A percentile compares a stretch with the other conserved stretches of the same genome.
Conservation (phyloP, 495 filamentous ascomycete genomes). For the Penicillium angulare region DNA sequence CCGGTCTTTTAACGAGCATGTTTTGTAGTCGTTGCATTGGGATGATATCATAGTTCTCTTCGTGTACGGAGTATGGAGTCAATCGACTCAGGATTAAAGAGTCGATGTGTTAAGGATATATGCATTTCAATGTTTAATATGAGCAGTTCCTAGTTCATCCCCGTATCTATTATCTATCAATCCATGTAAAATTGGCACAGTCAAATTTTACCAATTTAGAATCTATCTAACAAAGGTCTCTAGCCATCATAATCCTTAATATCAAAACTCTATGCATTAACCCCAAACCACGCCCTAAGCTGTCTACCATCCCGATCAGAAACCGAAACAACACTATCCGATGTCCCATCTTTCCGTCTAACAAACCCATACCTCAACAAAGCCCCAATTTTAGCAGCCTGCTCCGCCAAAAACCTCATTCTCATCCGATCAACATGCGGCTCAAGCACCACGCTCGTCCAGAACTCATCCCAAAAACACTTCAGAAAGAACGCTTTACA, state of each 20-base stretch:
- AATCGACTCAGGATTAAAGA: constrained; percentile 11
- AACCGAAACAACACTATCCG: not conserved
- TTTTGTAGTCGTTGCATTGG: constrained; percentile 26
- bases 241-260: not conserved
- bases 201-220: not conserved
- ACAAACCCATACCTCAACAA: constrained; percentile 3
- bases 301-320: not conserved
- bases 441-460: not conserved
- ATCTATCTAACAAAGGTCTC: too few relatives aligned
- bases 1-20: constrained; percentile 17
- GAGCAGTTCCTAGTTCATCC: not conserved
- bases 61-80: constrained; percentile 26
- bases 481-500: not conserved
- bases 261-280: not conserved
- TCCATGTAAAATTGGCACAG: not conserved
- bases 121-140: constrained; percentile 4
- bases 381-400: constrained; percentile 1
- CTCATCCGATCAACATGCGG: not conserved
- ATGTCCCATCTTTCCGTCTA: not conserved
- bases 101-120: constrained; percentile 20
- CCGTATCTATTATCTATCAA: not conserved
- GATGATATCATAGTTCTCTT: constrained; percentile 30
- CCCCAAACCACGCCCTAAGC: not conserved
- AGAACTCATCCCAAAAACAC: constrained; percentile 4
- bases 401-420: not conserved